These are phyloP conservation scores for Penicillium psychrosexuale DNA, from an alignment of 2,329 filamentous ascomycete genomes.

Conservation along the genomic window DNA sequence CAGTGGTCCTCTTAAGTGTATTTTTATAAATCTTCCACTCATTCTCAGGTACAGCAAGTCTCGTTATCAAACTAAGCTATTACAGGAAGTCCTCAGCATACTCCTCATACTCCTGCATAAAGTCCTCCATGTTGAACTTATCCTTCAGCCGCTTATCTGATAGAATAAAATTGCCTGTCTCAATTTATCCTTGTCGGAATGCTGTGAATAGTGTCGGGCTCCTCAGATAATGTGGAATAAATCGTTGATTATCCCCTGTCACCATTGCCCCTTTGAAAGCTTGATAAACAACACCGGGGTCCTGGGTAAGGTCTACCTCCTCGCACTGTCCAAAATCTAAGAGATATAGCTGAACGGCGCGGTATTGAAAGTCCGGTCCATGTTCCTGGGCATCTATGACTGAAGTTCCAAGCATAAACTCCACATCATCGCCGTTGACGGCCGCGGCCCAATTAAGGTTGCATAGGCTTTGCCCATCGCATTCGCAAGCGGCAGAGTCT, in stretches of 20 bases:
- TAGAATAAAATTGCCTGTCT: conserved; percentile 6
- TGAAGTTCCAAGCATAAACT: conserved; percentile 14
- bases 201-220: conserved; percentile 11
- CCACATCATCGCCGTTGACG: conserved; percentile 12
- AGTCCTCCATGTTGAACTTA: conserved; percentile 8
- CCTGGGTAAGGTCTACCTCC: background rate
- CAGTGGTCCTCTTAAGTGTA: no score
- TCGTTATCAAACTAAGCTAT: background rate
- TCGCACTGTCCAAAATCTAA: background rate
- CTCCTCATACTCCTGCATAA: conserved; percentile 13
- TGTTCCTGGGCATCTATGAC: background rate
- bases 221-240: conserved; percentile 16
- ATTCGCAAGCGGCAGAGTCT: background rate
- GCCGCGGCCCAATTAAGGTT: conserved; percentile 11
- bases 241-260: conserved; percentile 10
- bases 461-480: conserved; percentile 11
- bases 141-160: background rate
- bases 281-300: conserved; percentile 4
- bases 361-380: background rate
- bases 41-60: background rate
- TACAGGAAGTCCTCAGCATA: conserved; percentile 12
- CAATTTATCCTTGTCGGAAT: conserved; percentile 9
- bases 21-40: no score
- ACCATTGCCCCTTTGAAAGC: conserved; percentile 17
- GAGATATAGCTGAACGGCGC: background rate